phyloP scores from a whole-genome alignment of 2,329 filamentous ascomycete species.

The Cercospora nicotianae region DNA sequence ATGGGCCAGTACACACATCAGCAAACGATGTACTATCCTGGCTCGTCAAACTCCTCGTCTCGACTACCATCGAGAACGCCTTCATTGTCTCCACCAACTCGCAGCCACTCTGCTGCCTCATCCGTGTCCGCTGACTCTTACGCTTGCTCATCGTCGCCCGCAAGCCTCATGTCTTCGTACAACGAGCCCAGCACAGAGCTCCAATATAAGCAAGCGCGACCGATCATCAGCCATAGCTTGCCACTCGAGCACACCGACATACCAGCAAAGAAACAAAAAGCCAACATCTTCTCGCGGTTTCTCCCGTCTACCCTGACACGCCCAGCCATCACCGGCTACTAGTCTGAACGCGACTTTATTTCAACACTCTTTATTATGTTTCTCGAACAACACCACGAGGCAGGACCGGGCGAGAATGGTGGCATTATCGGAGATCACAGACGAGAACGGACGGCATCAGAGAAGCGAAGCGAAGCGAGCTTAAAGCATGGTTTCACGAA shows the following conservation, averaged over 20 bases:
- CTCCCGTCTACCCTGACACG: conserved; percentile 35
- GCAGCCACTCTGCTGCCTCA: conserved; percentile 41
- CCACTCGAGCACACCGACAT: conserved; percentile 35
- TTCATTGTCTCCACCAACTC: conserved; percentile 51
- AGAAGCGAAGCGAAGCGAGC: background rate
- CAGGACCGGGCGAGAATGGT: background rate
- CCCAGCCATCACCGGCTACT: conserved; percentile 26
- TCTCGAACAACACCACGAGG: background rate
- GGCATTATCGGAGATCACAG: background rate
- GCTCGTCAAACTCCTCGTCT: conserved; percentile 33
- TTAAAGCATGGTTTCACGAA: conserved; percentile 2
- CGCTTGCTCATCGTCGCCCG: conserved; percentile 36
- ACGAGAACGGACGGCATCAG: background rate
- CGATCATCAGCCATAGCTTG: conserved; percentile 26
- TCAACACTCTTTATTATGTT: conserved; percentile 8
- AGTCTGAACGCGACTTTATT: conserved; percentile 2
- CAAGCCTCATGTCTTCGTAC: conserved; percentile 40
- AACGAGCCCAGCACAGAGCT: conserved; percentile 37
- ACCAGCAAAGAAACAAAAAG: conserved; percentile 40
- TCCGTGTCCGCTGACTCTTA: conserved; percentile 39
- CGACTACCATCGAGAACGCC: conserved; percentile 49
- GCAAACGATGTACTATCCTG: conserved; percentile 32
- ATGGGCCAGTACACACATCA: conserved; percentile 33
- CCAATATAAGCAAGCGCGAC: conserved; percentile 40
- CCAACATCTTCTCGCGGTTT: conserved; percentile 42